phyloP scores from a whole-genome alignment of 73 alveolate species.

The Tetrahymena malaccensis region DNA sequence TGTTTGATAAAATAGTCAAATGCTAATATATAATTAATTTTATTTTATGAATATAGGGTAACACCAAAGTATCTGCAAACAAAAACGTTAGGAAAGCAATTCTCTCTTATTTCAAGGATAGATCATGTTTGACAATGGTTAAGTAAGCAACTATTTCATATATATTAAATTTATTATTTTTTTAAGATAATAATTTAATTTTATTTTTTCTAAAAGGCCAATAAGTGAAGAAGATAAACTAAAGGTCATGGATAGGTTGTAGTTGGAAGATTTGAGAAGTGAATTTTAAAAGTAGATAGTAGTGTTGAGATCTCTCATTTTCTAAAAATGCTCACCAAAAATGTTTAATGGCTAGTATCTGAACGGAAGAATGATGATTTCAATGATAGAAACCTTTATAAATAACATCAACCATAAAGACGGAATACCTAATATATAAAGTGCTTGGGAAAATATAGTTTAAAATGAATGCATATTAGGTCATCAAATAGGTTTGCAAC shows the following conservation, averaged over 20 bases:
- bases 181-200: background rate
- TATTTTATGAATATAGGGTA: background rate
- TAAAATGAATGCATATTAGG: background rate
- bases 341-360: background rate
- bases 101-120: slow-evolving; percentile 1
- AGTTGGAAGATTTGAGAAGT: background rate
- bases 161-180: background rate
- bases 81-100: slow-evolving; percentile 25
- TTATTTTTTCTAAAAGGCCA: background rate
- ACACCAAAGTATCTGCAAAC: background rate
- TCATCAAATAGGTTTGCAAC: background rate
- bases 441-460: background rate
- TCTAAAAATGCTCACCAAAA: background rate
- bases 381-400: background rate
- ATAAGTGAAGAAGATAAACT: background rate
- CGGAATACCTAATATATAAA: background rate
- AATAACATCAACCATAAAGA: background rate
- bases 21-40: no score
- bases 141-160: background rate
- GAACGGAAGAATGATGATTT: background rate
- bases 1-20: background rate
- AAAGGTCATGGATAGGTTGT: background rate
- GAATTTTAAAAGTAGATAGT: background rate
- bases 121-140: background rate
- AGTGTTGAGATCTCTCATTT: background rate